phyloP scores from a whole-genome alignment of 2,329 filamentous ascomycete genomes.

The Botryosphaeria agaves region DNA sequence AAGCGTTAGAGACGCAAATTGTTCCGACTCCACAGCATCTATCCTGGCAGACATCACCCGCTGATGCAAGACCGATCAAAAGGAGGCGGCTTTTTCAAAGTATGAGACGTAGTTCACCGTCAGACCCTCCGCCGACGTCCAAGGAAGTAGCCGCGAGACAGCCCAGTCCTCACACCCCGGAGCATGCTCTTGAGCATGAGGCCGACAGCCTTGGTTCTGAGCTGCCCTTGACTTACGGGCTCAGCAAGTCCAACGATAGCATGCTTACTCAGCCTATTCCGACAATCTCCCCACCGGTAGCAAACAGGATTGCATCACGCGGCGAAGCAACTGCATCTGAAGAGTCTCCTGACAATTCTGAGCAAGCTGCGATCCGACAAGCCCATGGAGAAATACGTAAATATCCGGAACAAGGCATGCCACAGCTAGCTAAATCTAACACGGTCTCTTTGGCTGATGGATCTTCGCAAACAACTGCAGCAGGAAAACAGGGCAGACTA shows the following conservation, averaged over 20 bases:
- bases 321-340: background rate
- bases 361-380: no score
- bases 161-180: background rate
- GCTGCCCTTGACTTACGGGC: background rate
- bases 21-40: slow-evolving; percentile 8
- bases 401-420: no score
- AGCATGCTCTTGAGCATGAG: background rate
- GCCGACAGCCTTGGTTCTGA: background rate
- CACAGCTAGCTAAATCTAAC: no score
- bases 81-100: background rate
- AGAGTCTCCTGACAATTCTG: background rate
- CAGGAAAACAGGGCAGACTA: no score
- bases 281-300: background rate
- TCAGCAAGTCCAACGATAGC: background rate
- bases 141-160: background rate
- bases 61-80: background rate
- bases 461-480: no score
- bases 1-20: slow-evolving; percentile 24
- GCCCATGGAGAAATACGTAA: no score
- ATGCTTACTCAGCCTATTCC: background rate
- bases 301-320: background rate
- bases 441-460: no score
- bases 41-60: slow-evolving; percentile 3
- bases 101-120: background rate
- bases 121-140: background rate